Percentiles rank a stretch among this genome's conserved stretches.
Conservation (phyloP, 2,329 filamentous ascomycete genomes). For the Nigrospora sphaerica region DNA sequence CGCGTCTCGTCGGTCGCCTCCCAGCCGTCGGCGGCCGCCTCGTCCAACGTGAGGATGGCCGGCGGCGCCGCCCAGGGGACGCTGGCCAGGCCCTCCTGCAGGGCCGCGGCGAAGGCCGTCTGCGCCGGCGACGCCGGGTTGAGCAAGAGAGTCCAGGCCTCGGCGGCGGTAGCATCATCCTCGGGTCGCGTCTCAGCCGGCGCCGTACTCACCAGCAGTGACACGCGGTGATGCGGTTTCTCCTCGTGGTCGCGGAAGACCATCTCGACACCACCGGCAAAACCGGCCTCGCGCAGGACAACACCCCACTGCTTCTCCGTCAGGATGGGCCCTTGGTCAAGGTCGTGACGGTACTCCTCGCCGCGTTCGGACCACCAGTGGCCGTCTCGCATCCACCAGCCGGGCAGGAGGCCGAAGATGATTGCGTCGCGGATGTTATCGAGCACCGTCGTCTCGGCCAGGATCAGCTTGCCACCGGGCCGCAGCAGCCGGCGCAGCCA, state of each 20-base stretch:
- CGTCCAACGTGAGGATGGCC: neutral
- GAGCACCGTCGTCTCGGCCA: neutral
- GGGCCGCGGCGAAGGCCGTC: neutral
- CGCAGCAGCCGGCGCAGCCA: neutral
- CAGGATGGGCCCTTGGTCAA: neutral
- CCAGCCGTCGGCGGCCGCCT: neutral
- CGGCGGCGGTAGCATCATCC: neutral
- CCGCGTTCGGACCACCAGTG: neutral
- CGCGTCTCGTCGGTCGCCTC: neutral
- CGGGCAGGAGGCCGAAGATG: slow-evolving; percentile 1
- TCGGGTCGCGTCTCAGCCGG: neutral
- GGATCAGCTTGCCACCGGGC: neutral
- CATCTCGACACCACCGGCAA: neutral
- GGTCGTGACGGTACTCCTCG: neutral
- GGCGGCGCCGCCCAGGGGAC: neutral
- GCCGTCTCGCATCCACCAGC: slow-evolving; percentile 1
- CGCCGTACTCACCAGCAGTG: neutral
- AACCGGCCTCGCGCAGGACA: neutral
- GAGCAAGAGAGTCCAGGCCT: neutral
- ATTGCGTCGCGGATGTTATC: slow-evolving; percentile 2
- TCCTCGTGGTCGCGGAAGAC: slow-evolving; percentile 1
- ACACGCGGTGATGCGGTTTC: slow-evolving; percentile 1
- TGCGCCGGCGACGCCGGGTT: neutral
- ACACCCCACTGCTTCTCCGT: neutral
- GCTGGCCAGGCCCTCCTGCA: neutral